Percentiles rank a stretch among this genome's conserved stretches.
Conservation (phyloP, 768 basidiomycete genomes). For the Rubroboletus pulcherrimus region DNA sequence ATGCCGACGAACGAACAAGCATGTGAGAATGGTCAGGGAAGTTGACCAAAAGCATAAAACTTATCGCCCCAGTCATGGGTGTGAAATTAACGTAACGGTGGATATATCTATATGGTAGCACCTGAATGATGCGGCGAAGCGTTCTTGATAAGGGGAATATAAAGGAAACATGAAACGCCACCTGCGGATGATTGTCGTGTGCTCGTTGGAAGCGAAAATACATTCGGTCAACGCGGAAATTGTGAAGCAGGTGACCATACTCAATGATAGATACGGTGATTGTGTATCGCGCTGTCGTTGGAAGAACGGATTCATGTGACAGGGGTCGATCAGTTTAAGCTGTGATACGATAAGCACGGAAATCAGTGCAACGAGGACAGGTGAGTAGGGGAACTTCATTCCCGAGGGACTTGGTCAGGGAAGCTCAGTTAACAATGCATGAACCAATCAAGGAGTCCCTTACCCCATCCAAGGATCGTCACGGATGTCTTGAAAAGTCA, state of each 20-base stretch:
- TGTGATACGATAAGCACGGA: constrained; percentile 15
- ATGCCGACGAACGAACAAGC: not conserved
- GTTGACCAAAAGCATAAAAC: not conserved
- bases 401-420: constrained; percentile 4
- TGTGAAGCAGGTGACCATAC: not conserved
- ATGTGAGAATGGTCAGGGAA: constrained; percentile 5
- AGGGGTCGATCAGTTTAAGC: constrained; percentile 1
- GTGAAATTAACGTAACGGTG: constrained; percentile 15
- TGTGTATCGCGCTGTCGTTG: not conserved
- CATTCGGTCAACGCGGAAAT: constrained; percentile 13
- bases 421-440: not conserved
- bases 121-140: not conserved
- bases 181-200: constrained; percentile 7
- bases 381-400: constrained; percentile 6
- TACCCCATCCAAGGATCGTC: not conserved
- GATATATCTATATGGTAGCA: not conserved
- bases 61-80: constrained; percentile 5
- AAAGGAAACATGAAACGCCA: constrained; percentile 1
- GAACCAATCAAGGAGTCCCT: not conserved
- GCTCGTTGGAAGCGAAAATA: not conserved
- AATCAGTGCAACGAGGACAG: constrained; percentile 6
- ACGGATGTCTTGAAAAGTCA: not conserved
- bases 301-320: constrained; percentile 17
- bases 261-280: not conserved
- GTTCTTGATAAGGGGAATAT: constrained; percentile 3